phyloP scores from a whole-genome alignment of 495 filamentous ascomycete species.

The Tuber magnatum region DNA sequence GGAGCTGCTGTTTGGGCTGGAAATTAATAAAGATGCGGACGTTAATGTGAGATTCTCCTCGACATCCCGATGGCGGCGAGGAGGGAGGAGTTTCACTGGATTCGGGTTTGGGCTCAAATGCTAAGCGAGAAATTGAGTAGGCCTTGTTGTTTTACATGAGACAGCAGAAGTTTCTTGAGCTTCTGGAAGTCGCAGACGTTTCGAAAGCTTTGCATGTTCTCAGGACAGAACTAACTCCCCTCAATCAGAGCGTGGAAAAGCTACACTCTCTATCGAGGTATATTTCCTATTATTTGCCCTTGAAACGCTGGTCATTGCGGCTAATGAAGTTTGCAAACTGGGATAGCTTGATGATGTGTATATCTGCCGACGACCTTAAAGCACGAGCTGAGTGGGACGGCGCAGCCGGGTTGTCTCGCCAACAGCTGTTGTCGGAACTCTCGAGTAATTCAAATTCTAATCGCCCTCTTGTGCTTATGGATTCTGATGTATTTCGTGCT shows the following conservation, averaged over 20 bases:
- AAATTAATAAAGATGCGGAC: conserved; percentile 50
- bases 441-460: conserved; percentile 54
- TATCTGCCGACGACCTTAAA: conserved; percentile 67
- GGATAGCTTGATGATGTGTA: conserved; percentile 76
- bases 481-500: conserved; percentile 23
- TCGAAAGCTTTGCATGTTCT: conserved; percentile 69
- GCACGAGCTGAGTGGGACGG: conserved; percentile 84
- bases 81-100: conserved; percentile 43
- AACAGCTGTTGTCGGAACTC: conserved; percentile 66
- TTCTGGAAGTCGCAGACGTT: conserved; percentile 70
- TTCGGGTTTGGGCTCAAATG: conserved; percentile 37
- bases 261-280: conserved; percentile 81
- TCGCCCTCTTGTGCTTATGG: neutral
- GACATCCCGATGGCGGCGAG: conserved; percentile 42
- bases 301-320: conserved; percentile 11
- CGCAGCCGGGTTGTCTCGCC: conserved; percentile 67
- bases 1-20: conserved; percentile 60
- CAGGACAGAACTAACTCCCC: conserved; percentile 76
- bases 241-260: conserved; percentile 67
- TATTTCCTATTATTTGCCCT: conserved; percentile 11
- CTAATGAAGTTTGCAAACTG: conserved; percentile 5
- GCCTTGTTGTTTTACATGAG: conserved; percentile 69
- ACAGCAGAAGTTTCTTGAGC: conserved; percentile 91
- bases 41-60: conserved; percentile 46
- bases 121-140: conserved; percentile 49